Base-by-base conservation (phyloP, 331 rosid species). In the Rosa hybrid region DNA sequence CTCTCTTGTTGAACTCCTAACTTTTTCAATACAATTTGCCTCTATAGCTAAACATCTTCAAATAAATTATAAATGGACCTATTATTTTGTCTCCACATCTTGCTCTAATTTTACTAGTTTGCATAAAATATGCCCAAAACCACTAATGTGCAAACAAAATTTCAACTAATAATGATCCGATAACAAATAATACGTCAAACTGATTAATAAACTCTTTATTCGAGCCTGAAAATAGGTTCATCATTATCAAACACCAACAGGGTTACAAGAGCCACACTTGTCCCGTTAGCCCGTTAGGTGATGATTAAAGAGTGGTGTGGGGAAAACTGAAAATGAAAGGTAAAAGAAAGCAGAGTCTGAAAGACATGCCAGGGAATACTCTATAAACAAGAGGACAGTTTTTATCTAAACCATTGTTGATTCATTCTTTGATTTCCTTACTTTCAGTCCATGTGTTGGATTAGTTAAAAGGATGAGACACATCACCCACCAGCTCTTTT, bases 401-500 rank as follows among this genome's bases (percentile, higher is more conserved):
- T 44, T 23, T 16, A 1, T n/a, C 21, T 49, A 12, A 25, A 17
- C 73, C 72, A 46, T 46, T 42, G 16, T 12, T n/a, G 73, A 27
- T 77, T 20, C 49, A 20, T 14, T 48, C 16, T 11, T 64, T 30
- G 21, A 20, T 27, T 72, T 50, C 46, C 4, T 27, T 75, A 7
- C 20, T 63, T 27, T 10, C 1, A 12, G 14, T 25, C 80, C 49
- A 18, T 63, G 23, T 63, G 72, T 27, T 62, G 6, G 5, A 30
- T 30, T 39, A 41, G 72, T 20, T 17, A 68, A 30, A 30, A 77
- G 51, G 73, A 46, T 12, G n/a, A 42, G 38, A 57, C 71, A 74
- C 12, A 7, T 39, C 77, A 74, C 64, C 73, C 49, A 63, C 74
- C 51, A 34, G 8, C 51, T 49, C 65, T 9, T 77, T 50, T 49